phyloP scores from a whole-genome alignment of 108 stramenopile species.

The Hondaea fermentalgiana region DNA sequence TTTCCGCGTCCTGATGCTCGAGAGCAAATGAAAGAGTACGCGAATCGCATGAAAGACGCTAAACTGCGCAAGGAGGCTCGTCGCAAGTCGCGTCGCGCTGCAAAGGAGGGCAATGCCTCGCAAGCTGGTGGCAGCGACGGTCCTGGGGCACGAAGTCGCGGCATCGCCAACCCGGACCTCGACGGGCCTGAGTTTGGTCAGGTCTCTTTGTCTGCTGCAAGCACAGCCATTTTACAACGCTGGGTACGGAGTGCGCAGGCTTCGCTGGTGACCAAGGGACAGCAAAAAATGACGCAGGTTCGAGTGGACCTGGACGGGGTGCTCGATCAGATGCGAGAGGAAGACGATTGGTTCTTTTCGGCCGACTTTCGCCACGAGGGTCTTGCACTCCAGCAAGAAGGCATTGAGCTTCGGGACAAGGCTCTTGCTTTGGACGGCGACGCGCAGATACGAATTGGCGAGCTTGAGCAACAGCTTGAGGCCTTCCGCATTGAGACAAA shows the following conservation, averaged over 20 bases:
- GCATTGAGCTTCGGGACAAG: background rate
- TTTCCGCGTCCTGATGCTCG: conserved; percentile 46
- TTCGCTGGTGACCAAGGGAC: background rate
- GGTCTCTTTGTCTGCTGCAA: conserved; percentile 22
- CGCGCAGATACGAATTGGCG: background rate
- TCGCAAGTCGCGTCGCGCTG: background rate
- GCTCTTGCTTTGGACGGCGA: background rate
- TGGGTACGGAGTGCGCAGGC: conserved; percentile 44
- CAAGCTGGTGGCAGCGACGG: background rate
- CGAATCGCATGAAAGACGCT: conserved; percentile 48
- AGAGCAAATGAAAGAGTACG: conserved; percentile 48
- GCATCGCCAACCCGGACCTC: background rate
- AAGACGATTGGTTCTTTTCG: conserved; percentile 57
- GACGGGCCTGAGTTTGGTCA: background rate
- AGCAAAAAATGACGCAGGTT: background rate
- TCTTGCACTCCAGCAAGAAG: background rate
- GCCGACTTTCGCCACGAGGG: conserved; percentile 49
- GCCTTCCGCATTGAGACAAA: conserved; percentile 31
- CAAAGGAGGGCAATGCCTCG: conserved; percentile 33
- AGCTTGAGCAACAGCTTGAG: conserved; percentile 23
- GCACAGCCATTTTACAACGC: conserved; percentile 39
- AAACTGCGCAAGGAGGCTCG: background rate
- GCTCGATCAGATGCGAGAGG: conserved; percentile 31
- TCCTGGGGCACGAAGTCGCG: background rate
- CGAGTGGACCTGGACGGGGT: conserved; percentile 17